Conservation (phyloP, 495 filamentous ascomycete genomes). For the Terfezia boudieri region DNA sequence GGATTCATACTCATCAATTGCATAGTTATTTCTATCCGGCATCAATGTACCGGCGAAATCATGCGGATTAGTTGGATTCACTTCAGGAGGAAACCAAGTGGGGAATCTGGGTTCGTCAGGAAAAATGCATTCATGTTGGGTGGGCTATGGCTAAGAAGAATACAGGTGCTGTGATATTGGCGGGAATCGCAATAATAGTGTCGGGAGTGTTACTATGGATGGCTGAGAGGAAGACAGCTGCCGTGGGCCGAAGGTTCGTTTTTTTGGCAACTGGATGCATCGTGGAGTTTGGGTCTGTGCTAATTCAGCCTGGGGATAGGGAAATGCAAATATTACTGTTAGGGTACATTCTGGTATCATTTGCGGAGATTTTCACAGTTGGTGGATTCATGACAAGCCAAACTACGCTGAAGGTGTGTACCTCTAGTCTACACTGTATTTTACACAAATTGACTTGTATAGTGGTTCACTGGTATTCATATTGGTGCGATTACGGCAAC, state of each 20-base stretch:
- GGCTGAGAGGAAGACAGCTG: conserved; percentile 83
- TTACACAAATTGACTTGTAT: conserved; percentile 1
- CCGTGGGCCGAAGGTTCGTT: conserved; percentile 73
- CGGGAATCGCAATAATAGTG: conserved; percentile 48
- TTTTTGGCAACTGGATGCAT: conserved; percentile 4
- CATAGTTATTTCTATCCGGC: conserved; percentile 10
- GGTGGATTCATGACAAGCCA: conserved; percentile 39
- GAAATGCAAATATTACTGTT: conserved; percentile 90
- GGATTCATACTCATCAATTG: neutral
- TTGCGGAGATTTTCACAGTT: conserved; percentile 91
- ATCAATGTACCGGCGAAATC: conserved; percentile 2
- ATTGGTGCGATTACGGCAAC: conserved; percentile 73
- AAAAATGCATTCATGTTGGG: neutral
- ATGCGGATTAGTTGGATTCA: conserved; percentile 13
- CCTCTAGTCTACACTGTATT: neutral
- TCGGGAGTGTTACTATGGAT: conserved; percentile 44
- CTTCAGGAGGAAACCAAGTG: conserved; percentile 30
- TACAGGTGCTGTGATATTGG: conserved; percentile 74
- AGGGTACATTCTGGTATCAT: conserved; percentile 68
- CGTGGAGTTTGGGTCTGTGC: too few relatives aligned
- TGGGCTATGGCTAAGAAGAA: neutral
- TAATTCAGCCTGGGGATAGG: conserved; percentile 24
- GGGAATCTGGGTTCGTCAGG: conserved; percentile 57
- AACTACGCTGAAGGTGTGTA: neutral
- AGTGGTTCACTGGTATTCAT: conserved; percentile 88